Conservation (phyloP, 495 filamentous ascomycete species). For the Glonium stellatum region DNA sequence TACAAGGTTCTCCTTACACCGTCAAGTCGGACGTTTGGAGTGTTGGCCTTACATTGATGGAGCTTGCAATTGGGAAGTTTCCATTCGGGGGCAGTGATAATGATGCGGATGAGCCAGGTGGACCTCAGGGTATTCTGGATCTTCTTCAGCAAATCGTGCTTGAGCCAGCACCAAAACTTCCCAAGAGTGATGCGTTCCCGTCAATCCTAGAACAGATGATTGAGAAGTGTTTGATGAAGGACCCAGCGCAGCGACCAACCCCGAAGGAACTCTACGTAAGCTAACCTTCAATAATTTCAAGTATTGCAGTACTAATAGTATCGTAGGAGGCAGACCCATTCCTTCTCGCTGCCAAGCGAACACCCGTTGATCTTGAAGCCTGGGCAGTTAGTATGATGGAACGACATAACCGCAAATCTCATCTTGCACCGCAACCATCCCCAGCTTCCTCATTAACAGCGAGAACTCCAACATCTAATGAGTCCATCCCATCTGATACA, state of each 20-base stretch:
- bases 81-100: conserved; percentile 75
- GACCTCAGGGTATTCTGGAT: conserved; percentile 90
- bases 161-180: conserved; percentile 85
- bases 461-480: not conserved
- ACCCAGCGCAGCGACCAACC: conserved; percentile 77
- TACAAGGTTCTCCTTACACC: conserved; percentile 91
- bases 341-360: conserved; percentile 89
- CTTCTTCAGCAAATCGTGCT: conserved; percentile 96
- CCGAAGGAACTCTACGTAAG: conserved; percentile 76
- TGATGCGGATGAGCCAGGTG: conserved; percentile 60
- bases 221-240: conserved; percentile 87
- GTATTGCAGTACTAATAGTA: not conserved
- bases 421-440: conserved; percentile 45
- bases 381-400: conserved; percentile 92
- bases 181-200: conserved; percentile 95
- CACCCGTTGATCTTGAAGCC: conserved; percentile 78
- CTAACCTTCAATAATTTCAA: conserved; percentile 4
- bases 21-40: conserved; percentile 99
- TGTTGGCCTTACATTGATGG: conserved; percentile 93
- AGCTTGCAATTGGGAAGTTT: conserved; percentile 92
- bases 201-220: conserved; percentile 92
- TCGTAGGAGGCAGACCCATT: conserved; percentile 79
- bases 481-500: conserved; percentile 7
- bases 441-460: not conserved
- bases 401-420: conserved; percentile 82